Base-by-base conservation (phyloP, 2,329 filamentous ascomycete species). In the Nemania bipapillata region DNA sequence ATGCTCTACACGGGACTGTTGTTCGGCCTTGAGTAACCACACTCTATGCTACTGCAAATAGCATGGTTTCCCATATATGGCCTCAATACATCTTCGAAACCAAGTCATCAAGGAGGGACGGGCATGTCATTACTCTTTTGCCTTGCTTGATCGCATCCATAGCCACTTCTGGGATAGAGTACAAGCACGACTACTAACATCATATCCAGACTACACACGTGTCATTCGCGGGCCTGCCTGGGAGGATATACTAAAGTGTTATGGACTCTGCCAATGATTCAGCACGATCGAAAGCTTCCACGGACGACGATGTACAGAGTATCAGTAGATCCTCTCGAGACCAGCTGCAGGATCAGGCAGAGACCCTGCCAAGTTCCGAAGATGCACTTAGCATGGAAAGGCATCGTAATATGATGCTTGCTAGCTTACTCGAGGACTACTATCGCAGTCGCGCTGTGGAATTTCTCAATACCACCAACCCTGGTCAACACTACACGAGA, bases 351-450 rank as follows among this genome's bases (percentile, higher is more conserved):
- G 65, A 62, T 30, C 47, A 53, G 20, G 53, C 26, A 54, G 50
- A 53, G 45, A 28, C 63, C 11, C 60, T 72, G 26, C 70, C 72
- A 20, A 55, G 67, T 35, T 63, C 72, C 30, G 61, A 67, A 26
- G 71, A 69, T 68, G 65, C 66, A 24, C 64, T 66, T 12, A 61
- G 64, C 56, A 55, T 75, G 28, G 76, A 76, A 45, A 74, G 73
- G 56, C 76, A 78, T 71, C 75, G 77, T 65, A 74, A 77, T 63
- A 76, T 79, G 74, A 75, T 79, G 70, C 71, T 79, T 47, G 76
- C 77, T 28, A 75, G 72, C 61, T 63, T 79, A 40, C 76, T 79
- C n/a, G 77, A 79, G 58, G 75, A 79, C 35, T 74, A 77, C 56
- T 75, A 74, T 60, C 72, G 73, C 26, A 74, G 73, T 22, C 74